phyloP scores from a whole-genome alignment of 352 stramenopile genomes.

The Phytopythium ostracodes region DNA sequence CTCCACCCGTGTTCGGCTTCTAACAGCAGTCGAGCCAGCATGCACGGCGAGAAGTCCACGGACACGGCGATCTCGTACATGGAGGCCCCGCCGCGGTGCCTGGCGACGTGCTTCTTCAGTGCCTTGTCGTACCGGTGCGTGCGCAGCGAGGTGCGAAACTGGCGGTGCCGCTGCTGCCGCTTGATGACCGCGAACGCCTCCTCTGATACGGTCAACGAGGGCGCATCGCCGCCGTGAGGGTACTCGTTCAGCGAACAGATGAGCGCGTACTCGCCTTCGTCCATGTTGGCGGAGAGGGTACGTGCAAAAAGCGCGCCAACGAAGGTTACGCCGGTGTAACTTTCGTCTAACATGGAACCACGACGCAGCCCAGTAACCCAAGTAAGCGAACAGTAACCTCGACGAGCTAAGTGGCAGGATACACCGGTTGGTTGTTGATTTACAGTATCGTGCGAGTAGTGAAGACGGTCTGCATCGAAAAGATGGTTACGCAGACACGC shows the following conservation, averaged over 20 bases:
- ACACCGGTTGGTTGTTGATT: background rate
- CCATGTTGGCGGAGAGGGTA: constrained; percentile 24
- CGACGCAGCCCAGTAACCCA: background rate
- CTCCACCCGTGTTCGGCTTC: constrained; percentile 49
- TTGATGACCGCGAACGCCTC: constrained; percentile 60
- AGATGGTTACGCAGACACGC: too few relatives aligned
- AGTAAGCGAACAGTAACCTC: background rate
- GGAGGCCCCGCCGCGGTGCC: constrained; percentile 26
- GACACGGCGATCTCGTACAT: constrained; percentile 38
- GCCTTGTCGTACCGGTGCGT: constrained; percentile 57
- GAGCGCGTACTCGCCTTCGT: constrained; percentile 38
- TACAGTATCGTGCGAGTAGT: too few relatives aligned
- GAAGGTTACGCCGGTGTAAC: background rate
- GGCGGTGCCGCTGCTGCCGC: constrained; percentile 42
- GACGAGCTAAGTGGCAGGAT: background rate
- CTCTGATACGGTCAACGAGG: constrained; percentile 32
- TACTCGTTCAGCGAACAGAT: constrained; percentile 45
- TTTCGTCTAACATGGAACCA: too few relatives aligned
- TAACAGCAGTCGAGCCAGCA: constrained; percentile 60
- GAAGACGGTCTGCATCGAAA: background rate
- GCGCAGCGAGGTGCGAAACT: constrained; percentile 37
- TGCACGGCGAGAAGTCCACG: constrained; percentile 59
- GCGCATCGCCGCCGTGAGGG: constrained; percentile 8
- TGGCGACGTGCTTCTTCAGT: constrained; percentile 46
- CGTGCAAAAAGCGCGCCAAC: background rate